Evolutionary conservation across 208 protist species (phyloP).

Genomic region (Leishmania tarentolae): DNA sequence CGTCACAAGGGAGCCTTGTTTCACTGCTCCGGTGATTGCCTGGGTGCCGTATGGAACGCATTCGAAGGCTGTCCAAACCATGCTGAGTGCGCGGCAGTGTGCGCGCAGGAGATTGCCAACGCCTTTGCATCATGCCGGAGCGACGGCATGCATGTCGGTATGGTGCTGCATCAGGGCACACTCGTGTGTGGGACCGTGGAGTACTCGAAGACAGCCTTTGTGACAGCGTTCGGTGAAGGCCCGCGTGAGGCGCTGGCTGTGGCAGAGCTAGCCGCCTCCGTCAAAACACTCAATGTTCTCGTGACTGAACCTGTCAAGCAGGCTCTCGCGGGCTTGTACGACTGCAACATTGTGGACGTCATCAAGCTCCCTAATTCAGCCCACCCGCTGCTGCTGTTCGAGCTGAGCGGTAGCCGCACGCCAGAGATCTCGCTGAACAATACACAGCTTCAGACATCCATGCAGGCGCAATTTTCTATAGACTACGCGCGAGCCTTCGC

Average conservation of each 20-base stretch:
- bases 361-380: constrained; percentile 49
- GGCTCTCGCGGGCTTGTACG: constrained; percentile 61
- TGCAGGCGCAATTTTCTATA: constrained; percentile 44
- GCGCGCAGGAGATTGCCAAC: constrained; percentile 68
- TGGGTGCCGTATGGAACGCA: constrained; percentile 82
- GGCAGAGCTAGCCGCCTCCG: constrained; percentile 59
- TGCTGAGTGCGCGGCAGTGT: constrained; percentile 63
- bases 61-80: constrained; percentile 82
- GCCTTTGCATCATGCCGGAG: constrained; percentile 51
- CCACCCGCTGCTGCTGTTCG: constrained; percentile 73
- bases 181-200: constrained; percentile 81
- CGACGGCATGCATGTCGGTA: constrained; percentile 71
- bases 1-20: constrained; percentile 73
- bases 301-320: constrained; percentile 85
- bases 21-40: constrained; percentile 71
- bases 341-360: constrained; percentile 85
- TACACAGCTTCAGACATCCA: constrained; percentile 6
- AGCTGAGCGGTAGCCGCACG: constrained; percentile 43
- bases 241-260: constrained; percentile 62
- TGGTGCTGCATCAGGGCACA: constrained; percentile 80
- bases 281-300: constrained; percentile 55
- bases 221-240: constrained; percentile 76
- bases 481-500: constrained; percentile 75
- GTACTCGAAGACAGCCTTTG: constrained; percentile 79
- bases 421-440: constrained; percentile 10